Evolutionary conservation across 306 rosid species (phyloP), one percentile per base, ranked within the genome.

Genomic region (Quercus bicolor): DNA sequence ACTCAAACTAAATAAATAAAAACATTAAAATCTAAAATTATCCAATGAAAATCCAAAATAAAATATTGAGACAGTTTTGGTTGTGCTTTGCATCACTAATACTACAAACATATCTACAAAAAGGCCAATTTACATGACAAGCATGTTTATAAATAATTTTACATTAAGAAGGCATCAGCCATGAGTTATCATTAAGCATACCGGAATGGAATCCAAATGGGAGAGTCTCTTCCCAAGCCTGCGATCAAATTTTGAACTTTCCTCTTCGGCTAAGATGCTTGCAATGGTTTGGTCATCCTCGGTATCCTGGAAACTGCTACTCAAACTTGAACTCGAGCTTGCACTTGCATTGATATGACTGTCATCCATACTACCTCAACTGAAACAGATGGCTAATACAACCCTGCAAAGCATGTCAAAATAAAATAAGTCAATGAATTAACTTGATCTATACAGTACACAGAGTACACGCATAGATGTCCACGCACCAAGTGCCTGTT

Each of bases 271-370:
- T 72, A 93, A 89, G 75, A 93, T 85, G 57, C 80, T 85, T 5
- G 99, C 99, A 85, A 95, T 89, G 24, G 97, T 84, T 56, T 84
- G 97, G 31, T 95, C 99, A 86, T 95, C 98, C 87, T 95, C 98
- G 10, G 98, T 91, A 21, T 93, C 97, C 29, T 78, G 94, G 24
- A 85, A 68, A 82, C 93, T 88, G 81, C 97, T 90, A 78, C 77
- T 84, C 82, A 88, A 90, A 82, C 99, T 96, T 23, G 99, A 95
- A 88, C 96, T 95, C 3, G 98, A 95, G 77, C 98, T 92, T n/a
- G 84, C 93, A 85, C 98, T 93, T 76, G 81, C 86, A 82, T 84
- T 87, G 80, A 94, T 86, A 56, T 82, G 82, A 79, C 64, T 86
- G 82, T 86, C 93, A 62, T 80, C 81, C 98, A 96, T 93, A 48